Base-by-base conservation (phyloP, 2,329 filamentous ascomycete species). In the Colletotrichum sansevieriae region DNA sequence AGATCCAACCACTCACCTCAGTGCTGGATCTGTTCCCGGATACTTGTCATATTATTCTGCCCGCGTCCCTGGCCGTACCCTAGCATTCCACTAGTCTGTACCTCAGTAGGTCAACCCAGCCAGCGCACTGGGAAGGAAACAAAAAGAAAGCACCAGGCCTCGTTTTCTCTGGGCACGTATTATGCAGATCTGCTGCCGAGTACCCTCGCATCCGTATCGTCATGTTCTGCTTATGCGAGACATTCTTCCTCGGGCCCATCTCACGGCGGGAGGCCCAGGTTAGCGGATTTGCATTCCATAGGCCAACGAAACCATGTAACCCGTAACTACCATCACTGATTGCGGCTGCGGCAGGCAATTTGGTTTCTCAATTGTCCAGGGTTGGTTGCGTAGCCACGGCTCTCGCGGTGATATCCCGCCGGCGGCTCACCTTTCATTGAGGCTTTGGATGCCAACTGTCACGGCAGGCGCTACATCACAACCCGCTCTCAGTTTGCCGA, bases 21-120 rank as follows among this genome's bases (percentile, higher is more conserved):
- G 44, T 51, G 46, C 58, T 52, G 1, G 25, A 13, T 39, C 46
- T 41, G 46, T 20, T n/a, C 41, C 47, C 22, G 58, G 15, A 25
- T 37, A n/a, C 51, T 9, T 63, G 25, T 44, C 37, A 29, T 46
- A 18, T 35, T 20, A 20, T 44, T n/a, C n/a, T n/a, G 44, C 10
- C 47, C 29, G 11, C 35, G 37, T 35, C 49, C 39, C 49, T 9
- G 44, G 52, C 58, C 39, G 20, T 47, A 25, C 20, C 51, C 41
- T 43, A 51, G n/a, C 33, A 47, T 63, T 29, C 49, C 35, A 52
- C 60, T 63, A 52, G 44, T 41, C 47, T 20, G 54, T 49, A 39
- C 52, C 37, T 68, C 62, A 65, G 62, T 61, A 60, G 59, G 62
- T 68, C 65, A 68, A 56, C 61, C 46, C 54, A 44, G 39, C 65